Base-by-base conservation (phyloP, 805 yeast species). In the Wickerhamiella cacticola region DNA sequence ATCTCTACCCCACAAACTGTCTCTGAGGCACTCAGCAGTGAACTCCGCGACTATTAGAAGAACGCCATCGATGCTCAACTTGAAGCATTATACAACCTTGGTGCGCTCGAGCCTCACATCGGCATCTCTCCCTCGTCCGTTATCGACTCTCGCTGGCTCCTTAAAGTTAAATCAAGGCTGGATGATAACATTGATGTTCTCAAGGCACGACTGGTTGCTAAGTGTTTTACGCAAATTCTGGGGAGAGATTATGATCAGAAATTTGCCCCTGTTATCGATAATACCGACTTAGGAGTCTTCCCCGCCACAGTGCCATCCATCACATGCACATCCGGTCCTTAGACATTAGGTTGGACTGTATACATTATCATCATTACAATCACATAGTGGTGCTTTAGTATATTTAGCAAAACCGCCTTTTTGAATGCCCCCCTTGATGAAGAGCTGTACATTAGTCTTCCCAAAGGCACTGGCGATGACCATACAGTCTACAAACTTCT, bases 181-280 rank as follows among this genome's bases (percentile, higher is more conserved):
- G 29, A 39, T 22, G 42, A 29, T 7, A 4, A 5, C 29, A 22
- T 39, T 15, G n/a, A 22, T 5, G 10, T 6, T 6, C 15, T 39
- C 8, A 39, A 39, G 22, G 42, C 42, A 12, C 42, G 42, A 21
- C 42, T 39, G 12, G 26, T 21, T 8, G 42, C 29, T 19, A 18
- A 22, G 10, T 26, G 42, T n/a, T 39, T 39, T 16, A 9, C 35
- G 6, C 35, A 31, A 31, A 10, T 5, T 5, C 29, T 21, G 9
- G 42, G 29, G 10, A 15, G 6, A 5, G 42, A 39, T n/a, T 39
- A 23, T 10, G 42, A 12, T 23, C 18, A 39, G 15, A 18, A 12
- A n/a, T 39, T 9, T 23, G 42, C 42, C 22, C 42, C 42, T 9
- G 29, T 23, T 6, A 13, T 39, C 4, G n/a, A 18, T 18, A 7